phyloP scores from a whole-genome alignment of 805 yeast genomes.

The Priceomyces carsonii region DNA sequence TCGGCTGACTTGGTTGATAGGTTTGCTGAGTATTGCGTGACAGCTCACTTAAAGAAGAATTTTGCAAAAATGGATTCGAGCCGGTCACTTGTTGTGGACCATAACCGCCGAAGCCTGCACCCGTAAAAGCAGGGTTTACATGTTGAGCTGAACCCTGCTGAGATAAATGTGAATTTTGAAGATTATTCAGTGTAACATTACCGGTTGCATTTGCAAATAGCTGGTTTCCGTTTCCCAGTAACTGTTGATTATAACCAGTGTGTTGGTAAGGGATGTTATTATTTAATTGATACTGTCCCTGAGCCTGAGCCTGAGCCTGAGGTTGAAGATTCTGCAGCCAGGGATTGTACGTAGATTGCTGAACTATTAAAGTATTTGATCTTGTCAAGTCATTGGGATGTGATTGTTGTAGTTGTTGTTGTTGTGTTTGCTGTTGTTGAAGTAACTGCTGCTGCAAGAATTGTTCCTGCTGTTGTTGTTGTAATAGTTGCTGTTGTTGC shows the following conservation, averaged over 20 bases:
- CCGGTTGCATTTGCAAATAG: no score
- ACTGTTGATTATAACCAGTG: background rate
- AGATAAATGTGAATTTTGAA: constrained; percentile 6
- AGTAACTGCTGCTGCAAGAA: constrained; percentile 2
- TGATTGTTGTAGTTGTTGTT: constrained; percentile 1
- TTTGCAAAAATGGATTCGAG: constrained; percentile 21
- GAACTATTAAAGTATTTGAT: constrained; percentile 31
- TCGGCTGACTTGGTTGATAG: constrained; percentile 18
- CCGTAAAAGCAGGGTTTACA: constrained; percentile 42
- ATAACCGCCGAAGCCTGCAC: constrained; percentile 62
- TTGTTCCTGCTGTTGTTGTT: constrained; percentile 8
- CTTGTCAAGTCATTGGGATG: constrained; percentile 13
- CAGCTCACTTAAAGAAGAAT: constrained; percentile 8
- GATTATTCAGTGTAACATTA: no score
- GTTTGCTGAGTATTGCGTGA: background rate
- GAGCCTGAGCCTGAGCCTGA: constrained; percentile 2
- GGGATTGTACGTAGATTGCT: constrained; percentile 41
- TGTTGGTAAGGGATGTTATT: constrained; percentile 7
- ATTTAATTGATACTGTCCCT: background rate
- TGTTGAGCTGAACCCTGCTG: constrained; percentile 13
- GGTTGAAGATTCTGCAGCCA: constrained; percentile 27
- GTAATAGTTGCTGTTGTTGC: constrained; percentile 3
- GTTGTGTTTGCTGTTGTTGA: background rate
- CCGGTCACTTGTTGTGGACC: constrained; percentile 30
- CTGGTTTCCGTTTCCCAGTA: no score